phyloP scores from a whole-genome alignment of 2,329 filamentous ascomycete genomes.

The Cadophora sp. region DNA sequence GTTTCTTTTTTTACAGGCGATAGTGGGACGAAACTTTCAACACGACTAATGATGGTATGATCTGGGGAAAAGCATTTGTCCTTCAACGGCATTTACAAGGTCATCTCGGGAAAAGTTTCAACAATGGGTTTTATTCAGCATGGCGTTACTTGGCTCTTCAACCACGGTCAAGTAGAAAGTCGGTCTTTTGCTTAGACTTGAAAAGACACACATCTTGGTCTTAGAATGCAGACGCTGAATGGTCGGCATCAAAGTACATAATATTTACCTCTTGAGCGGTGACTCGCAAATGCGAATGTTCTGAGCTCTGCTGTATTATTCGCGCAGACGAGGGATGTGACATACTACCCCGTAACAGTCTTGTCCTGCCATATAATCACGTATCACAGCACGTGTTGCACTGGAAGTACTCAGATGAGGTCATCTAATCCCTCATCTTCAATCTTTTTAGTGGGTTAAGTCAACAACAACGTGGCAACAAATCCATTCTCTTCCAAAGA shows the following conservation, averaged over 20 bases:
- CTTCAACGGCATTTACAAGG: constrained; percentile 65
- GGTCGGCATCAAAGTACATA: constrained; percentile 3
- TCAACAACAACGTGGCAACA: too few relatives aligned
- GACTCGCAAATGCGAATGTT: not conserved
- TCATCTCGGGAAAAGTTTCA: constrained; percentile 45
- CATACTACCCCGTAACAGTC: too few relatives aligned
- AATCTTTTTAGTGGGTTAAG: too few relatives aligned
- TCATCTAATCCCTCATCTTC: too few relatives aligned
- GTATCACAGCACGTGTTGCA: too few relatives aligned
- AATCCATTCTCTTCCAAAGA: too few relatives aligned
- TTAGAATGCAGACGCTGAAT: constrained; percentile 29
- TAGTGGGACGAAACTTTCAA: constrained; percentile 43
- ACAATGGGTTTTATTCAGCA: constrained; percentile 45
- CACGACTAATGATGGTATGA: constrained; percentile 63
- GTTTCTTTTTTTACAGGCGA: constrained; percentile 36
- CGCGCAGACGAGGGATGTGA: not conserved
- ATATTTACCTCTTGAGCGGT: not conserved
- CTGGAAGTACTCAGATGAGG: too few relatives aligned
- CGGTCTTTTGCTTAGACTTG: constrained; percentile 41
- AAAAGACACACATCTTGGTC: constrained; percentile 32
- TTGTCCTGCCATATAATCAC: too few relatives aligned
- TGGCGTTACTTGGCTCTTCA: constrained; percentile 49
- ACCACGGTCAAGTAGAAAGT: constrained; percentile 47
- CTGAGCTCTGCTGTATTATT: not conserved
- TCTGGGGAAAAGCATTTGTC: constrained; percentile 60